phyloP scores from a whole-genome alignment of 768 basidiomycete genomes.

The Lactarius indigo region DNA sequence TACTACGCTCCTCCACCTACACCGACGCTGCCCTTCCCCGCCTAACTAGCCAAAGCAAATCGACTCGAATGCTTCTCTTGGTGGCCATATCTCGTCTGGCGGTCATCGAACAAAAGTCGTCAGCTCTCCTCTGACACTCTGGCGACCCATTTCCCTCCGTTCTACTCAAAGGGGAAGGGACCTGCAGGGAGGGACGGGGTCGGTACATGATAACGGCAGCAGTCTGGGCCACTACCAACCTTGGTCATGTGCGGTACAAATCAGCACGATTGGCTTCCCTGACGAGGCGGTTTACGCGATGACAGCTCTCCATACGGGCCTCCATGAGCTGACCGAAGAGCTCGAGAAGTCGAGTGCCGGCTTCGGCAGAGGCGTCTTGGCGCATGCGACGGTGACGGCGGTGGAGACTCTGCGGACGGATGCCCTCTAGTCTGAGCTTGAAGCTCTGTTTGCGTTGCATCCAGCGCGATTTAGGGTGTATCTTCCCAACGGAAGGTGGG shows the following conservation, averaged over 20 bases:
- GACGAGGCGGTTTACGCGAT: conserved; percentile 58
- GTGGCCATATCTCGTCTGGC: conserved; percentile 2
- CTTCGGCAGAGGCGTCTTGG: conserved; percentile 31
- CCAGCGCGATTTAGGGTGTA: conserved; percentile 42
- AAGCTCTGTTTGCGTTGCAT: conserved; percentile 56
- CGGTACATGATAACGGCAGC: conserved; percentile 1
- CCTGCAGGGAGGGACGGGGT: conserved; percentile 4
- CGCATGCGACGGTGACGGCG: conserved; percentile 31
- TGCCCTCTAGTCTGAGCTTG: conserved; percentile 48
- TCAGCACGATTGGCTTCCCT: conserved; percentile 41
- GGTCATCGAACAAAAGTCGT: conserved; percentile 13
- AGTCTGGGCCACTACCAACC: conserved; percentile 9
- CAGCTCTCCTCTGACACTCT: conserved; percentile 1
- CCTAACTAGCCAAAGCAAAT: conserved; percentile 4
- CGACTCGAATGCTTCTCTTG: neutral
- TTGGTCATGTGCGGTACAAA: conserved; percentile 23
- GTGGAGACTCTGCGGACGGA: conserved; percentile 34
- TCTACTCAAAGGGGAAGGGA: neutral
- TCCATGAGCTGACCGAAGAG: conserved; percentile 73
- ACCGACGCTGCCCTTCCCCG: conserved; percentile 7
- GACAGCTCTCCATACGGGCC: conserved; percentile 72
- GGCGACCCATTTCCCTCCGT: neutral
- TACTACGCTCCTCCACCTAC: neutral
- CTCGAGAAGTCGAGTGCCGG: conserved; percentile 53
- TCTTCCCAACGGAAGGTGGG: conserved; percentile 28